Evolutionary conservation across 2,329 filamentous ascomycete species (phyloP).

Genomic region (Fusarium sp.): DNA sequence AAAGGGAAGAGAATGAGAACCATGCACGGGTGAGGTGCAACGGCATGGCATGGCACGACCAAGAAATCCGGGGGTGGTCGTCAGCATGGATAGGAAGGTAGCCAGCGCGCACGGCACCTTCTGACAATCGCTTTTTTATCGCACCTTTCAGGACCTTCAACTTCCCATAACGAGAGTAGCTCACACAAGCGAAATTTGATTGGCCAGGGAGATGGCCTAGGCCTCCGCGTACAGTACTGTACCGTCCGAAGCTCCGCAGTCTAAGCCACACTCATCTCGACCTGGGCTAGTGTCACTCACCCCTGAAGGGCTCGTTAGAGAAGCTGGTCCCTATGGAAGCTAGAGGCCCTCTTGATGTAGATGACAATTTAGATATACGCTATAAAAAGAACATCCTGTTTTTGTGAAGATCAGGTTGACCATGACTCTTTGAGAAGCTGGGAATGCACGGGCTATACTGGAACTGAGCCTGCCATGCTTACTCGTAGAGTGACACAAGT

Average conservation of each 20-base stretch:
- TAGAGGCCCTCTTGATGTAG: conserved; percentile 6
- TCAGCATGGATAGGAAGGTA: conserved; percentile 22
- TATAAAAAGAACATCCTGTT: conserved; percentile 26
- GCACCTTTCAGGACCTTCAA: conserved; percentile 33
- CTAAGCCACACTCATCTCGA: conserved; percentile 42
- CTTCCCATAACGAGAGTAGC: conserved; percentile 16
- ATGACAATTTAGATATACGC: conserved; percentile 26
- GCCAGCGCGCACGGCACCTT: conserved; percentile 11
- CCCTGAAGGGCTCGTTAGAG: conserved; percentile 14
- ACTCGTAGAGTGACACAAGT: conserved; percentile 8
- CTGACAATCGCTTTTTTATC: conserved; percentile 34
- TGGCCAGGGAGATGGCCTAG: conserved; percentile 5
- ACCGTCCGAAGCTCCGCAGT: conserved; percentile 34
- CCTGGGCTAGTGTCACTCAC: conserved; percentile 10
- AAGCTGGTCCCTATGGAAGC: conserved; percentile 2
- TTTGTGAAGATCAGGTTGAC: not conserved
- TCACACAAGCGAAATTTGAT: conserved; percentile 15
- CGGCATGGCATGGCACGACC: conserved; percentile 30
- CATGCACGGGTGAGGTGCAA: conserved; percentile 27
- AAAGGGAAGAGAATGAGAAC: conserved; percentile 11
- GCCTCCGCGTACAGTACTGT: conserved; percentile 38
- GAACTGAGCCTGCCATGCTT: not conserved
- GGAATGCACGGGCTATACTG: not conserved
- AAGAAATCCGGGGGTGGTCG: conserved; percentile 36
- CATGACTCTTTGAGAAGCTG: not conserved